Conservation (phyloP, 306 rosid species). For the Vigna hirtella region DNA sequence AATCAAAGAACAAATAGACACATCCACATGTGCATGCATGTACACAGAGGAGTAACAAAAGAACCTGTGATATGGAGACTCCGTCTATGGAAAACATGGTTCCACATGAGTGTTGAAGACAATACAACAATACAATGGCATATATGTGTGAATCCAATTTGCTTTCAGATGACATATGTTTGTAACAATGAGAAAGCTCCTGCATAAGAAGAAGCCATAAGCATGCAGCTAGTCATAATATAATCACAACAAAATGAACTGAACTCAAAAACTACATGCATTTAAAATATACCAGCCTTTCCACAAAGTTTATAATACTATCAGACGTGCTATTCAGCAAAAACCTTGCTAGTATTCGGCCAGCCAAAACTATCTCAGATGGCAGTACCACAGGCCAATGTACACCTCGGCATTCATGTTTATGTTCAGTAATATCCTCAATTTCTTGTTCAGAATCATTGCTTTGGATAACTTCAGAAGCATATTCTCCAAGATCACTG, state of each 20-base stretch:
- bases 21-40: not conserved
- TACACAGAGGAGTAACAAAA: conserved; percentile 35
- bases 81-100: conserved; percentile 58
- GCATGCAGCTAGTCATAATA: conserved; percentile 43
- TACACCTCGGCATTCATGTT: conserved; percentile 82
- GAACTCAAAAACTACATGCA: conserved; percentile 37
- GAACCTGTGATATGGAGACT: conserved; percentile 69
- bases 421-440: conserved; percentile 70
- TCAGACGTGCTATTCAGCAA: conserved; percentile 45
- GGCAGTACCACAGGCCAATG: conserved; percentile 84
- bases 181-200: conserved; percentile 81
- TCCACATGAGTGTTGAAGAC: conserved; percentile 61
- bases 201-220: conserved; percentile 53
- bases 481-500: conserved; percentile 55
- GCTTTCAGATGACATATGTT: conserved; percentile 59
- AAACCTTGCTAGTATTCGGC: conserved; percentile 67
- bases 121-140: conserved; percentile 62
- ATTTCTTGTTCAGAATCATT: conserved; percentile 50
- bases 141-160: conserved; percentile 85
- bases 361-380: conserved; percentile 87
- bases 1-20: conserved; percentile 34
- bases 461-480: conserved; percentile 52
- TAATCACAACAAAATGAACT: conserved; percentile 37
- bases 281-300: conserved; percentile 62
- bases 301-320: conserved; percentile 50